Conservation (phyloP, 1,284 basidiomycete species). For the Termitomyces sp. region DNA sequence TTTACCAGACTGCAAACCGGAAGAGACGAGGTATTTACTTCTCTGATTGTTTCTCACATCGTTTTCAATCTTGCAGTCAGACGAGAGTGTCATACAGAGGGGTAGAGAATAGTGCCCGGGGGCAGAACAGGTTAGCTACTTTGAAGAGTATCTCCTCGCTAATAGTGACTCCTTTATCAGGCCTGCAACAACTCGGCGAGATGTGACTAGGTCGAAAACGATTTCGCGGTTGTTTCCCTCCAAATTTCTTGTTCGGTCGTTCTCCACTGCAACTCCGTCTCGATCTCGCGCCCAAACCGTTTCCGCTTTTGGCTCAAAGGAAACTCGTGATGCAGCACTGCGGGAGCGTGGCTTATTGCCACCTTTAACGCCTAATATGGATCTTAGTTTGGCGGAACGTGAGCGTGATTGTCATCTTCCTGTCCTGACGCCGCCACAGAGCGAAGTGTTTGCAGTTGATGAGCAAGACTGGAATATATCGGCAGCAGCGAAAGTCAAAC, state of each 20-base stretch:
- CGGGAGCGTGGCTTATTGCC: slow-evolving; percentile 50
- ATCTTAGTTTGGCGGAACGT: slow-evolving; percentile 44
- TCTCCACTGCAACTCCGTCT: slow-evolving; percentile 5
- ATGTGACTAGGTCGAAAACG: slow-evolving; percentile 24
- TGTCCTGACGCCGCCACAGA: slow-evolving; percentile 21
- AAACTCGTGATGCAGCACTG: slow-evolving; percentile 46
- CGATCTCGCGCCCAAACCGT: slow-evolving; percentile 11
- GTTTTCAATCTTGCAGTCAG: not conserved
- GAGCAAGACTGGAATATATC: slow-evolving; percentile 20
- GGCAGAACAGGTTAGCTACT: slow-evolving; percentile 9
- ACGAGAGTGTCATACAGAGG: not conserved
- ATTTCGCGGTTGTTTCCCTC: slow-evolving; percentile 28
- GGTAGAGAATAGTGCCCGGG: slow-evolving; percentile 3
- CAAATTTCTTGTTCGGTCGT: slow-evolving; percentile 23
- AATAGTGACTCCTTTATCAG: slow-evolving; percentile 12
- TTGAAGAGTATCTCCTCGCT: not conserved
- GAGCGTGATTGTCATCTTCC: slow-evolving; percentile 38
- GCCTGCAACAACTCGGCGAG: slow-evolving; percentile 11
- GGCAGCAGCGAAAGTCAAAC: slow-evolving; percentile 44
- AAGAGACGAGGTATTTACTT: slow-evolving; percentile 8
- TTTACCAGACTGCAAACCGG: not conserved
- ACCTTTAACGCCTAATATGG: slow-evolving; percentile 32
- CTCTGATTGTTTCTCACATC: not conserved
- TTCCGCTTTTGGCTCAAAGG: slow-evolving; percentile 24
- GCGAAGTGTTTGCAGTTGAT: slow-evolving; percentile 11